A percentile compares a stretch with the other conserved stretches of the same genome.
These are phyloP conservation scores for Coniella lustricola DNA, from an alignment of 2,329 filamentous ascomycete species.

Conservation along the genomic window DNA sequence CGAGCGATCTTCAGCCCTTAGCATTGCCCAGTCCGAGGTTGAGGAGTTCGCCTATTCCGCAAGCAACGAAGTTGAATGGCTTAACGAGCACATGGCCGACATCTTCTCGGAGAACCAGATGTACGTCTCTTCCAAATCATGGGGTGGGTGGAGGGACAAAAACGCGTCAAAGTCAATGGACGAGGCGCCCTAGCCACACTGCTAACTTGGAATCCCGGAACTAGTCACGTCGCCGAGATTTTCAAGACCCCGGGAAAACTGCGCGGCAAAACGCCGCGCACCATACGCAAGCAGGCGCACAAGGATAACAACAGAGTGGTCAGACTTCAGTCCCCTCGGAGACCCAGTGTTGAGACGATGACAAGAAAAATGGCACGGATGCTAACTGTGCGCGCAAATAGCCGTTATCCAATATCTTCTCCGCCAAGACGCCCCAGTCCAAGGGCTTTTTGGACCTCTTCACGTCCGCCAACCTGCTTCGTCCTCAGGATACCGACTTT, in stretches of 20 bases:
- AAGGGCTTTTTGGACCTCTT: conserved; percentile 49
- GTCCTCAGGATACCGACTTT: conserved; percentile 50
- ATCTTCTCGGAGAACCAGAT: conserved; percentile 82
- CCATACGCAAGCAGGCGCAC: conserved; percentile 53
- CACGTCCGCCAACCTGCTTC: conserved; percentile 38
- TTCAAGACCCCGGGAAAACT: conserved; percentile 89
- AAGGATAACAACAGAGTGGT: conserved; percentile 58
- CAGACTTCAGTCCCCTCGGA: conserved; percentile 25
- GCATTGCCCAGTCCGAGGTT: conserved; percentile 72
- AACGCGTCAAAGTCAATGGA: no score
- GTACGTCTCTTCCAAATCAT: conserved; percentile 47
- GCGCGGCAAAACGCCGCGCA: conserved; percentile 73
- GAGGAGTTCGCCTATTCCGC: conserved; percentile 92
- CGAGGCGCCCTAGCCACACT: no score
- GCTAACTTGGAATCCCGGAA: neutral
- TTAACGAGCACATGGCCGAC: conserved; percentile 97
- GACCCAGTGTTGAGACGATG: no score
- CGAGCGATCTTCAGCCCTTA: conserved; percentile 71
- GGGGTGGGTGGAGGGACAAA: no score
- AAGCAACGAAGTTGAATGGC: conserved; percentile 91
- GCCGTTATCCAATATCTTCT: conserved; percentile 55
- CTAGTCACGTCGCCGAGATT: conserved; percentile 83
- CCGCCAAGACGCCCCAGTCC: conserved; percentile 47
- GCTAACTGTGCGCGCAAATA: conserved; percentile 23
- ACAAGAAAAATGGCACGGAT: no score